Evolutionary conservation across 306 rosid species (phyloP).

Genomic region (Canavalia ensiformis): DNA sequence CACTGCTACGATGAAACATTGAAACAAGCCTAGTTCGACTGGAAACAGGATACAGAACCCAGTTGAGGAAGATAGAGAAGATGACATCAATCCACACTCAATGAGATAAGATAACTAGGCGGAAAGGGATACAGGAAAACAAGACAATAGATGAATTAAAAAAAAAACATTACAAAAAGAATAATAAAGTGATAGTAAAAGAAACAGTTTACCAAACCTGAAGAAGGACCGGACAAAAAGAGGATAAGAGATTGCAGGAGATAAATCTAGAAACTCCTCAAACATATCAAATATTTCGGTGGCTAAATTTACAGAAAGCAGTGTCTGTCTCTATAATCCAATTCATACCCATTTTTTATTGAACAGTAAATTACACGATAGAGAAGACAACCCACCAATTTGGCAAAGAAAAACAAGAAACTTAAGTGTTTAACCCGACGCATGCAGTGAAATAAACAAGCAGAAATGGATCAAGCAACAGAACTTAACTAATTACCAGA

Average conservation of each 20-base stretch:
- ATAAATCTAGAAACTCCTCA: conserved; percentile 55
- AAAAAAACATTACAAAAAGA: neutral
- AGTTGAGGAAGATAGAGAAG: conserved; percentile 28
- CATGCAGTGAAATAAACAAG: conserved; percentile 8
- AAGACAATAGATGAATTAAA: conserved; percentile 20
- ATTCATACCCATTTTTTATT: conserved; percentile 35
- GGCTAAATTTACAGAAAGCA: conserved; percentile 43
- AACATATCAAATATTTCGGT: conserved; percentile 34
- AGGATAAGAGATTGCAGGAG: conserved; percentile 49
- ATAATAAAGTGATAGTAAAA: conserved; percentile 20
- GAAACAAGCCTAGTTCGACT: conserved; percentile 33
- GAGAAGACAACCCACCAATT: conserved; percentile 8
- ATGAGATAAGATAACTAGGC: conserved; percentile 37
- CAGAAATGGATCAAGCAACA: conserved; percentile 37
- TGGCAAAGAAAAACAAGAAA: conserved; percentile 27
- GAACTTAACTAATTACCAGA: neutral
- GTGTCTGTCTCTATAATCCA: conserved; percentile 21
- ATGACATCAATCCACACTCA: conserved; percentile 18
- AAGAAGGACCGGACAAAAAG: conserved; percentile 37
- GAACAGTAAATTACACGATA: conserved; percentile 35
- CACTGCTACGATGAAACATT: conserved; percentile 31
- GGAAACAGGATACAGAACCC: conserved; percentile 34
- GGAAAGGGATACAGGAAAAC: conserved; percentile 30
- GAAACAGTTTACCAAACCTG: conserved; percentile 35
- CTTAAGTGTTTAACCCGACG: neutral